Percentiles rank a stretch among this genome's conserved stretches.
Conservation (phyloP, 1,284 basidiomycete species). For the Austroboletus novae-zelandiae region DNA sequence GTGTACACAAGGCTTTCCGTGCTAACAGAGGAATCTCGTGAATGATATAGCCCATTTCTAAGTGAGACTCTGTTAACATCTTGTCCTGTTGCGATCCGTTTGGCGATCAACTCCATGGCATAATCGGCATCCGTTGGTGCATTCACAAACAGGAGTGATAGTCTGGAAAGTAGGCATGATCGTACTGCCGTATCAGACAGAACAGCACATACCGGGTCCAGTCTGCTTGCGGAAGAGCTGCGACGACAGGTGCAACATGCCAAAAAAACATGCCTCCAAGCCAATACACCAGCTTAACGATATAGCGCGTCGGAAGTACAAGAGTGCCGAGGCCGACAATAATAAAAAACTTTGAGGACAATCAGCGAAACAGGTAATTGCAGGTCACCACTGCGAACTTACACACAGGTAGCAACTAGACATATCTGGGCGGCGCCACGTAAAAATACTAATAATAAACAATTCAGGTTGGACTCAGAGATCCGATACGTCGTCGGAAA, state of each 20-base stretch:
- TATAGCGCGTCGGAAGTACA: slow-evolving; percentile 47
- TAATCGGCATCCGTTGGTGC: slow-evolving; percentile 66
- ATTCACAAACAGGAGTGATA: slow-evolving; percentile 48
- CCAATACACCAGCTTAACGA: slow-evolving; percentile 48
- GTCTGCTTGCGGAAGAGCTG: slow-evolving; percentile 46
- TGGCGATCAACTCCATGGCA: slow-evolving; percentile 65
- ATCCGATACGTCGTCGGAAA: background rate
- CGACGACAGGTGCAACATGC: slow-evolving; percentile 60
- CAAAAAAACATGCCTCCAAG: slow-evolving; percentile 54
- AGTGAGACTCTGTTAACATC: slow-evolving; percentile 35
- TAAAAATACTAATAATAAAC: slow-evolving; percentile 46
- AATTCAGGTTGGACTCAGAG: slow-evolving; percentile 5
- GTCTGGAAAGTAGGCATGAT: slow-evolving; percentile 27
- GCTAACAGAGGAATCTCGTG: slow-evolving; percentile 10
- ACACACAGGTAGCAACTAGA: slow-evolving; percentile 51
- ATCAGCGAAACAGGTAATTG: background rate
- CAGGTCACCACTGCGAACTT: slow-evolving; percentile 14
- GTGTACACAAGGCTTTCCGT: slow-evolving; percentile 4
- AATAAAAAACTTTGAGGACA: slow-evolving; percentile 29
- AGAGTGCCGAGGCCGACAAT: slow-evolving; percentile 39
- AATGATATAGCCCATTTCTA: slow-evolving; percentile 3
- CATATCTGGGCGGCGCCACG: slow-evolving; percentile 56
- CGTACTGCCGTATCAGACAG: background rate
- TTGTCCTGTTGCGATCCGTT: slow-evolving; percentile 55
- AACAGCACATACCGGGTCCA: slow-evolving; percentile 41